Percentiles rank a stretch among this genome's conserved stretches.
phyloP scores from a whole-genome alignment of 139 green algal species.

The Tetradesmus lagerheimii region DNA sequence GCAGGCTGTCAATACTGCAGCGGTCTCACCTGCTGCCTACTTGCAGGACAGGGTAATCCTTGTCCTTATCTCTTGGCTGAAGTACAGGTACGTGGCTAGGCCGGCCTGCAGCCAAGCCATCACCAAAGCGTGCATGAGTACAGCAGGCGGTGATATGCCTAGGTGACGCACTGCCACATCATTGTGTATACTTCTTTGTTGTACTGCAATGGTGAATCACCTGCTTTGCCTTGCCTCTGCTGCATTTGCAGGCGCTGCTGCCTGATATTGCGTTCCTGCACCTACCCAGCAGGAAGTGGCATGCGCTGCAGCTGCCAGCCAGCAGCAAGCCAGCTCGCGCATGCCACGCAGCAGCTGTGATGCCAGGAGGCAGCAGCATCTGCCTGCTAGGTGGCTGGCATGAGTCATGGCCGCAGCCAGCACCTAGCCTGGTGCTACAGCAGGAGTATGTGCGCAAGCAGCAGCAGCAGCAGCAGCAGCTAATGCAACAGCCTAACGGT shows the following conservation, averaged over 20 bases:
- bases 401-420: slow-evolving; percentile 15
- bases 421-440: not conserved
- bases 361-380: not conserved
- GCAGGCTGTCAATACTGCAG: no score
- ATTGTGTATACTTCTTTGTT: no score
- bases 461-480: slow-evolving; percentile 4
- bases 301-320: slow-evolving; percentile 2
- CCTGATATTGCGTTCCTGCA: slow-evolving; percentile 25
- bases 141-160: no score
- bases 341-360: slow-evolving; percentile 13
- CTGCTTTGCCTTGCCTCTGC: no score
- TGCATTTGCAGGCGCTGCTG: not conserved
- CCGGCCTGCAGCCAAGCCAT: no score
- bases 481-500: not conserved
- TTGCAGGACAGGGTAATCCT: not conserved
- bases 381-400: slow-evolving; percentile 13
- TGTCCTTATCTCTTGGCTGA: no score
- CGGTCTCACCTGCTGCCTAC: not conserved
- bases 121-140: no score
- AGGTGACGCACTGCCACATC: no score
- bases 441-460: slow-evolving; percentile 10
- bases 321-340: not conserved
- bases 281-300: slow-evolving; percentile 15
- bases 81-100: no score
- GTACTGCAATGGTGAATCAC: no score